Evolutionary conservation across 2,329 filamentous ascomycete species (phyloP), one percentile per base, ranked within the genome.

Genomic region (Elsinoe ampelina): DNA sequence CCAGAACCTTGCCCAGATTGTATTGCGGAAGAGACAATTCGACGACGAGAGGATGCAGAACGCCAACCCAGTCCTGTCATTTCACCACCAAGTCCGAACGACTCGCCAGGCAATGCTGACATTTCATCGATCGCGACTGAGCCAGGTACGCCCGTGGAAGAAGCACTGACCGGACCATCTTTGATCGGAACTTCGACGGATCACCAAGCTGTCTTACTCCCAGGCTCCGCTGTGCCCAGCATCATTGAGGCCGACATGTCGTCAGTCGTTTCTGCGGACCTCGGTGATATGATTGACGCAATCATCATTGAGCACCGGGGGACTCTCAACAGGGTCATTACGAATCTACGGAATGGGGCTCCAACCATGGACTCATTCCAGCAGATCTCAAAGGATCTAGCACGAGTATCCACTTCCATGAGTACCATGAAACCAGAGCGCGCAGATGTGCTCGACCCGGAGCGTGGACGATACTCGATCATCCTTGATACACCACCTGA

Each of bases 271-370:
- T 66, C 65, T 5, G 63, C 67, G 19, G 70, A 74, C 42, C 61
- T 74, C 5, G 68, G 67, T 6, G 58, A 67, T 6, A 64, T 70
- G 47, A 70, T 75, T 36, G 71, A 75, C 55, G 64, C 65, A 5
- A 70, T 74, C 20, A 68, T 75, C 13, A 62, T 70, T 32, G 72
- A 74, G 58, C 72, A 73, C 57, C 61, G 67, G 2, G 69, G 63
- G 12, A 66, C 67, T 5, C 61, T 76, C 7, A 66, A 72, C 57
- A 61, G 63, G 41, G 67, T 75, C 2, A 71, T 76, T 58, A 64
- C 67, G 58, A 71, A 73, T 54, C 65, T 72, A 30, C 63, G 66
- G 17, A 58, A 61, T 38, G 60, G 61, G 42, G 52, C 58, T 13
- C 60, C 61, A 8, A 63, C 55, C 8, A 50, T 52, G 13, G 59